A percentile compares a stretch with the other conserved stretches of the same genome.
Conservation (phyloP, 2,329 filamentous ascomycete species). For the Hymenoscyphus linearis region DNA sequence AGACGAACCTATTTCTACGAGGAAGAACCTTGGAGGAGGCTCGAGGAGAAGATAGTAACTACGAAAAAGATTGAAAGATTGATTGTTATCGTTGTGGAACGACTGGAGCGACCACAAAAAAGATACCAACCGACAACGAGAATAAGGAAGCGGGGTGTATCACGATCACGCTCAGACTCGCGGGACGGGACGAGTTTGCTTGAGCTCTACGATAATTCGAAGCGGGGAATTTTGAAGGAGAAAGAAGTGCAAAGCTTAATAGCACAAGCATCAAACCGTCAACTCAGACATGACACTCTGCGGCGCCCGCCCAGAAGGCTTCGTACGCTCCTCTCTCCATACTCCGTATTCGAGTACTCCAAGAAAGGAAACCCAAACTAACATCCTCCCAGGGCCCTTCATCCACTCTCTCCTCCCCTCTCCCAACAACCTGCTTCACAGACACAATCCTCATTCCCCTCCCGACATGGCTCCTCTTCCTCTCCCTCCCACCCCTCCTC, state of each 20-base stretch:
- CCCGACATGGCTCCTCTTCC: conserved; percentile 31
- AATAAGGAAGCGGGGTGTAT: background rate
- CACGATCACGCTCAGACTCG: background rate
- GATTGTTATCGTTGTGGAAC: background rate
- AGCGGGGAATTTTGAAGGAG: background rate
- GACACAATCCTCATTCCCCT: conserved; percentile 34
- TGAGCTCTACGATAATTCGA: background rate
- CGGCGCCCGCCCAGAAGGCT: conserved; percentile 31
- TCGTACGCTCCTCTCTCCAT: conserved; percentile 23
- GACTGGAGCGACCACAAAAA: background rate
- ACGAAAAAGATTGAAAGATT: background rate
- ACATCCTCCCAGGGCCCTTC: conserved; percentile 26
- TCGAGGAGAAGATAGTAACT: background rate
- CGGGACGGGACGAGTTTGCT: background rate
- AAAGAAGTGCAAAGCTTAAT: background rate
- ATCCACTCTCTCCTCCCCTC: conserved; percentile 30
- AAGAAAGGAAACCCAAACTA: background rate
- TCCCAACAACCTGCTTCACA: conserved; percentile 35
- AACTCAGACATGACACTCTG: conserved; percentile 23
- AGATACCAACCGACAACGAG: background rate
- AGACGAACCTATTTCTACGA: background rate
- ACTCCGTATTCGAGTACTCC: background rate
- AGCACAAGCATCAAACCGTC: background rate
- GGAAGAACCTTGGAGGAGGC: background rate
- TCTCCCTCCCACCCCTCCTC: conserved; percentile 25